These are phyloP conservation scores for Saturnispora gosingensis DNA, from an alignment of 805 yeast species.

Conservation along the genomic window DNA sequence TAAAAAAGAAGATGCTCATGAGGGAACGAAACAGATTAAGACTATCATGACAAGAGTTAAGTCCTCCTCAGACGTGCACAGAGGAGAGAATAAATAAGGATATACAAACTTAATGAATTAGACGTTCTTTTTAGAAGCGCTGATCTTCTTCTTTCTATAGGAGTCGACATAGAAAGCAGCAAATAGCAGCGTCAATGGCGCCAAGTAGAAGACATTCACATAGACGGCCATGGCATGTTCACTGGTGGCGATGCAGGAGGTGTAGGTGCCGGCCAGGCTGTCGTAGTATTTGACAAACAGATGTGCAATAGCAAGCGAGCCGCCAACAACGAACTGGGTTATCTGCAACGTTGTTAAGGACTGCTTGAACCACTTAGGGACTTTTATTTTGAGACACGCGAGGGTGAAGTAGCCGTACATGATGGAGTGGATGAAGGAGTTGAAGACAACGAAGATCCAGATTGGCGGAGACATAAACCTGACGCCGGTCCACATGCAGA, in stretches of 20 bases:
- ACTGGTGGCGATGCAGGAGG: constrained; percentile 44
- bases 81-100: neutral
- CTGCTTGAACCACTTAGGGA: constrained; percentile 49
- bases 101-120: neutral
- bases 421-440: constrained; percentile 66
- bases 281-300: constrained; percentile 53
- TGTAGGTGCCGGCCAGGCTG: constrained; percentile 31
- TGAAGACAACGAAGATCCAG: constrained; percentile 73
- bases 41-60: neutral
- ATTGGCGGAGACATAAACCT: constrained; percentile 65
- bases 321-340: constrained; percentile 60
- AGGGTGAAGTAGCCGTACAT: constrained; percentile 66
- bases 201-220: constrained; percentile 53
- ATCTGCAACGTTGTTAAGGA: constrained; percentile 59
- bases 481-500: constrained; percentile 75
- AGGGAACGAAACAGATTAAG: neutral
- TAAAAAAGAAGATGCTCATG: neutral
- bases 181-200: constrained; percentile 60
- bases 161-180: constrained; percentile 57
- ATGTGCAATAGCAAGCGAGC: constrained; percentile 56
- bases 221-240: constrained; percentile 56
- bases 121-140: neutral
- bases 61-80: neutral
- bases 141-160: constrained; percentile 28
- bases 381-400: constrained; percentile 46